Conservation (phyloP, 352 stramenopile genomes). For the Globisporangium apiculatum region DNA sequence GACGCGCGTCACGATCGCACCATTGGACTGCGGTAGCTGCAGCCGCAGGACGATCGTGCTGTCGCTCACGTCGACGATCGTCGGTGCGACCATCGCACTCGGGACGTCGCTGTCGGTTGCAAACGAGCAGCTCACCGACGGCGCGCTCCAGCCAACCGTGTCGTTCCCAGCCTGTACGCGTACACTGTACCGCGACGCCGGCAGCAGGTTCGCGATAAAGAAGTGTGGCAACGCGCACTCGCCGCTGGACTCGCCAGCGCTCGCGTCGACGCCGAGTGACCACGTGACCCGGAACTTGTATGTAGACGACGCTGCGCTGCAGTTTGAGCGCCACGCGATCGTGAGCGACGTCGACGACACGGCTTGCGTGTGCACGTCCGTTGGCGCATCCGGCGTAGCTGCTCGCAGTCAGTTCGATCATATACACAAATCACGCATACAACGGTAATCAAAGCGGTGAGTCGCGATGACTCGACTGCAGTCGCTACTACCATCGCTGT, state of each 20-base stretch:
- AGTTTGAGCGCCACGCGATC: conserved; percentile 19
- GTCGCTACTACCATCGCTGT: no score
- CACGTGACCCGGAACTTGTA: conserved; percentile 41
- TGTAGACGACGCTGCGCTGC: conserved; percentile 4
- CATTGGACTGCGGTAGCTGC: conserved; percentile 32
- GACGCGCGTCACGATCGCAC: conserved; percentile 21
- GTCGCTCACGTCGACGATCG: conserved; percentile 29
- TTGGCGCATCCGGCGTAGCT: conserved; percentile 21
- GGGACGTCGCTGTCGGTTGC: conserved; percentile 35
- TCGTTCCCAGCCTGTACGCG: conserved; percentile 37
- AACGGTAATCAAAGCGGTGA: no score
- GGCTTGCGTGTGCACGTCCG: conserved; percentile 9
- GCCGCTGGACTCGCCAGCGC: conserved; percentile 8
- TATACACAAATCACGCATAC: no score
- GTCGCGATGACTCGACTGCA: not conserved
- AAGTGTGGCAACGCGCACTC: conserved; percentile 18
- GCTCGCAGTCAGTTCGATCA: not conserved
- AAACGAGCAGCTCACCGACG: conserved; percentile 14
- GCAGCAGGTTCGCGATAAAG: conserved; percentile 30
- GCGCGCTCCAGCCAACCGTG: conserved; percentile 34
- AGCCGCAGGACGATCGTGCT: conserved; percentile 34
- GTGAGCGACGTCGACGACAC: conserved; percentile 23
- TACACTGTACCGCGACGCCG: conserved; percentile 33
- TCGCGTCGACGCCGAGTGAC: conserved; percentile 16
- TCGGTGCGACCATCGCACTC: conserved; percentile 30